A percentile compares a stretch with the other conserved stretches of the same genome.
Evolutionary conservation across 1,139 yeast species (phyloP).

Genomic region (Geotrichum siamense): DNA sequence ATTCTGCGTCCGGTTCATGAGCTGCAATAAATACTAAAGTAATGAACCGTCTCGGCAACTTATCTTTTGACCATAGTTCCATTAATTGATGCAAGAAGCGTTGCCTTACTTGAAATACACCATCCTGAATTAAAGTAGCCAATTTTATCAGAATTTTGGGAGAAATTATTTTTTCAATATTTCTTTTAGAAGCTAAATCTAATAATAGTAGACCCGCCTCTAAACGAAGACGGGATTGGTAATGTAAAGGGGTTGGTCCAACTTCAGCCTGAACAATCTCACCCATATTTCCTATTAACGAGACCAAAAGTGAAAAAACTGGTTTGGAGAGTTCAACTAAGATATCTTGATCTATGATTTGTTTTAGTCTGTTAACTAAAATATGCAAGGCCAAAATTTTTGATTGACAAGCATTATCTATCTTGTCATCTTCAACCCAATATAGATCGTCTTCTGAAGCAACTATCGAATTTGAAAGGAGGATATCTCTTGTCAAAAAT

Average conservation of each 20-base stretch:
- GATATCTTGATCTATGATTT: conserved; percentile 35
- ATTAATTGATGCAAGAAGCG: conserved; percentile 48
- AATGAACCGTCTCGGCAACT: conserved; percentile 57
- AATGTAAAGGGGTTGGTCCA: conserved; percentile 58
- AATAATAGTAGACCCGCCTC: conserved; percentile 61
- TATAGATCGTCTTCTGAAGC: conserved; percentile 28
- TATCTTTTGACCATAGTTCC: conserved; percentile 44
- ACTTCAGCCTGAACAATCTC: conserved; percentile 54
- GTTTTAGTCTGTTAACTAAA: conserved; percentile 56
- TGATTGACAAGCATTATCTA: conserved; percentile 40
- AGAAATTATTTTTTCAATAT: conserved; percentile 47
- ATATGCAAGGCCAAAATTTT: conserved; percentile 46
- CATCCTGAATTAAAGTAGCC: conserved; percentile 61
- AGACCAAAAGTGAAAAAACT: conserved; percentile 56
- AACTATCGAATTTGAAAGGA: conserved; percentile 28
- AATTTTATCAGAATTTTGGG: conserved; percentile 49
- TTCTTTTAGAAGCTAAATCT: conserved; percentile 54
- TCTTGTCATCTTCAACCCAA: conserved; percentile 47
- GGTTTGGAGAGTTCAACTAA: conserved; percentile 47
- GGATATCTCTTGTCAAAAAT: conserved; percentile 39
- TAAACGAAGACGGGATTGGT: conserved; percentile 56
- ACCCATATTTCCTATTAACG: conserved; percentile 73
- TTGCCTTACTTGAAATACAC: conserved; percentile 49
- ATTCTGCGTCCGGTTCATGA: conserved; percentile 54
- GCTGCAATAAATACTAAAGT: conserved; percentile 68